Percentiles rank a stretch among this genome's conserved stretches.
phyloP scores from a whole-genome alignment of 2,329 filamentous ascomycete genomes.

The Cladosporium sphaerospermum region DNA sequence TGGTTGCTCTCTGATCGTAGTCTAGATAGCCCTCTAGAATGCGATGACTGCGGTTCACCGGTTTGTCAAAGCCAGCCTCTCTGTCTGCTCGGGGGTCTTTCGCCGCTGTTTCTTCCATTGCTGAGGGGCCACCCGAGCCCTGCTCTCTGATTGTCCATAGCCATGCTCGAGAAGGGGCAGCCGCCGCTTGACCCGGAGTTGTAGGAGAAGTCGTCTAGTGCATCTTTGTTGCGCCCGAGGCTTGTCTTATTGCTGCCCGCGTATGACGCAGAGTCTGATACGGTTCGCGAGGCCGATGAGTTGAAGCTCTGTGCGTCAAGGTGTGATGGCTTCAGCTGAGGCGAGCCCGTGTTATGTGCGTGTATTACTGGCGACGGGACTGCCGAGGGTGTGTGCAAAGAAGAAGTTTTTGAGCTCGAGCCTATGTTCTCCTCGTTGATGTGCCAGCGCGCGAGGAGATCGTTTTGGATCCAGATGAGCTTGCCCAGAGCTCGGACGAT shows the following conservation, averaged over 20 bases:
- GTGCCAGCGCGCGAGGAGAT: slow-evolving; percentile 79
- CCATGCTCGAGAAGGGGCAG: slow-evolving; percentile 1
- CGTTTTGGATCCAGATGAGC: slow-evolving; percentile 83
- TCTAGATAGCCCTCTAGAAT: no score
- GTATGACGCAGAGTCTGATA: slow-evolving; percentile 2
- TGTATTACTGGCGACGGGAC: not conserved
- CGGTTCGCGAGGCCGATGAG: not conserved
- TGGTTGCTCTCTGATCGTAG: no score
- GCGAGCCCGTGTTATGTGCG: not conserved
- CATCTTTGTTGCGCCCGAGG: slow-evolving; percentile 6
- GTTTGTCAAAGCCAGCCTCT: slow-evolving; percentile 6
- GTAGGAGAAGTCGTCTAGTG: not conserved
- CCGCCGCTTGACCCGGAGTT: not conserved
- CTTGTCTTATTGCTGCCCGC: slow-evolving; percentile 6
- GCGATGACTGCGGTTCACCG: no score
- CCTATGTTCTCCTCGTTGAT: slow-evolving; percentile 9
- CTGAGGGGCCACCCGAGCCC: slow-evolving; percentile 7
- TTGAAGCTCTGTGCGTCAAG: not conserved
- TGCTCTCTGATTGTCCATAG: slow-evolving; percentile 7
- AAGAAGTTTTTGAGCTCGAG: not conserved
- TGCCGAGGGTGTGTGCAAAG: not conserved
- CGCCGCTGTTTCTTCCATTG: not conserved
- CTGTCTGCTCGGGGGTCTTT: not conserved
- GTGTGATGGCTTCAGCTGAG: not conserved
- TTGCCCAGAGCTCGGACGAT: slow-evolving; percentile 72